phyloP scores from a whole-genome alignment of 306 rosid genomes.

The Potentilla sterilis region DNA sequence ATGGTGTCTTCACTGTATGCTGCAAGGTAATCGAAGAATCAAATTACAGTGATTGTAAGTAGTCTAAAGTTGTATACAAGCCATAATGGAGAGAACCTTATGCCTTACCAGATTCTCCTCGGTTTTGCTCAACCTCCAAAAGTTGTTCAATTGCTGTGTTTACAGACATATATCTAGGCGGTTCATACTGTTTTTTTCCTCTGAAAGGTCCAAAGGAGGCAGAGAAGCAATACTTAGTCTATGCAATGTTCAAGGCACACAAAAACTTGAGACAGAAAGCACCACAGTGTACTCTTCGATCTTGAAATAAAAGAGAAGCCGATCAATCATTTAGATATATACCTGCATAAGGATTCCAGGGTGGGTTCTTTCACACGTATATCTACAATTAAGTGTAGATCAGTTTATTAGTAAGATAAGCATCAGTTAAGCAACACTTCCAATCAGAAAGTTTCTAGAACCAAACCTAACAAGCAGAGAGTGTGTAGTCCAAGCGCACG shows the following conservation, averaged over 20 bases:
- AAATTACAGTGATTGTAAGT: background rate
- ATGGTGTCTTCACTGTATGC: constrained; percentile 61
- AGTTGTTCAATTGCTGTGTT: constrained; percentile 87
- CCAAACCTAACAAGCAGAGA: constrained; percentile 57
- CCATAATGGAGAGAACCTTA: background rate
- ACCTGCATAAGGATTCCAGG: constrained; percentile 83
- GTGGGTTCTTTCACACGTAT: constrained; percentile 95
- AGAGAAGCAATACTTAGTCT: background rate
- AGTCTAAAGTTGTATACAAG: background rate
- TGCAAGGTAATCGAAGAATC: constrained; percentile 29
- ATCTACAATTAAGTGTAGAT: constrained; percentile 38
- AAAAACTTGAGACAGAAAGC: background rate
- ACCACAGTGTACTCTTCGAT: background rate
- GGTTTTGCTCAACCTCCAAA: constrained; percentile 66
- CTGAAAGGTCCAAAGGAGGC: constrained; percentile 39
- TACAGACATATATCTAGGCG: constrained; percentile 82
- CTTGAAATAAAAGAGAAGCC: background rate
- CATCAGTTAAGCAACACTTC: background rate
- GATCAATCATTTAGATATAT: constrained; percentile 22
- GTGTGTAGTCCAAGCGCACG: constrained; percentile 45
- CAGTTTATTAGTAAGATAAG: background rate
- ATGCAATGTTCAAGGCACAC: background rate
- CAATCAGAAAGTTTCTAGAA: background rate
- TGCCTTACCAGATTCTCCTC: constrained; percentile 58
- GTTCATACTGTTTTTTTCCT: constrained; percentile 82